Evolutionary conservation across 139 green algal genomes (phyloP).

Genomic region (Volvox reticuliferus): DNA sequence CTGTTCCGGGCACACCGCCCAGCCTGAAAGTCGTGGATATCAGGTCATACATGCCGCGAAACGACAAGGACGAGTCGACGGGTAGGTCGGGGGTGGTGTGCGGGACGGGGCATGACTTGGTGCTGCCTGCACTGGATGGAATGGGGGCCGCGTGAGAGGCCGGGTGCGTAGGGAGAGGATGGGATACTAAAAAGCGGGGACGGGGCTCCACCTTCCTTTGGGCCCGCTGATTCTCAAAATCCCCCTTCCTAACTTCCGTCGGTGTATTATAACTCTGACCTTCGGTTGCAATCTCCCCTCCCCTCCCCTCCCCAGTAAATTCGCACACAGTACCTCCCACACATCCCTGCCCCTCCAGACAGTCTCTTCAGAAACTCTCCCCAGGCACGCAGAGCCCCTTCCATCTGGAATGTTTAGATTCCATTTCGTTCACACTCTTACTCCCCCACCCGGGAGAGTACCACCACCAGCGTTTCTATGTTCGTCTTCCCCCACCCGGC

Average conservation of each 20-base stretch:
- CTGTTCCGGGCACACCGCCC: constrained; percentile 17
- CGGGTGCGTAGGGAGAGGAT: not conserved
- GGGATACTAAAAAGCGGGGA: not conserved
- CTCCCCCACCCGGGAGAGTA: too few relatives aligned
- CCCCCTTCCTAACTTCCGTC: not conserved
- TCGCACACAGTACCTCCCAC: not conserved
- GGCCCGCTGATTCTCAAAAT: not conserved
- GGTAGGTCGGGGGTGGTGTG: not conserved
- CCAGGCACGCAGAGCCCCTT: too few relatives aligned
- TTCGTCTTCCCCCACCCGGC: too few relatives aligned
- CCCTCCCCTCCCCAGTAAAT: not conserved
- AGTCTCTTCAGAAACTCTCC: too few relatives aligned
- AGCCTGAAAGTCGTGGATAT: constrained; percentile 39
- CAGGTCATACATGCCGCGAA: constrained; percentile 7
- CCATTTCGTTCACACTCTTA: too few relatives aligned
- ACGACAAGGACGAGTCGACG: not conserved
- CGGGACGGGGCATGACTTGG: not conserved
- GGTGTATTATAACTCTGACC: too few relatives aligned
- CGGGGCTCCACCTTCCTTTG: not conserved
- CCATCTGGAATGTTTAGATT: too few relatives aligned
- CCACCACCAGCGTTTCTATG: too few relatives aligned
- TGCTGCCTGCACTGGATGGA: not conserved
- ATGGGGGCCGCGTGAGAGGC: not conserved
- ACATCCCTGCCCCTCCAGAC: not conserved
- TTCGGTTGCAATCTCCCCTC: not conserved